Evolutionary conservation across 1,284 basidiomycete species (phyloP), one percentile per base, ranked within the genome.

Genomic region (Sporisorium graminicola): DNA sequence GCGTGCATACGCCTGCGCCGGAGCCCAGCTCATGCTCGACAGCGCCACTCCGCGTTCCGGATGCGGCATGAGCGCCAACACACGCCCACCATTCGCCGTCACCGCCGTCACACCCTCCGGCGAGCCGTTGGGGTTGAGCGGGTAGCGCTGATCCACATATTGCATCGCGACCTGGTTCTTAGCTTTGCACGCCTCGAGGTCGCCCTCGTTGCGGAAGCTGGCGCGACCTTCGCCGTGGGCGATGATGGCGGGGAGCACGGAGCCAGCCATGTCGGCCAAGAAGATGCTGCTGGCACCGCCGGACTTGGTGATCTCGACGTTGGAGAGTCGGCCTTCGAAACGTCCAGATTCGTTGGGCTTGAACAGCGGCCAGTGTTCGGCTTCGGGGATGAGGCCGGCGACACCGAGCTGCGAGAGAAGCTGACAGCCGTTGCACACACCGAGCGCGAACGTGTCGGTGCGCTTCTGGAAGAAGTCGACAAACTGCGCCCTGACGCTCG

Each of bases 401-500:
- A 65, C 65, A 46, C 92, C 91, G 60, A 99, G 89, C 80, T 94
- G 92, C 79, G 92, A 92, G 82, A 99, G 90, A 89, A 98, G 94
- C 87, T 99, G 96, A 86, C 96, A 99, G 7, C 96, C 96, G 85
- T 99, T 99, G 88, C 97, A 99, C 29, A 99, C 94, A 24, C 92
- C 97, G 24, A 99, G 89, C 0, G 93, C 90, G 85, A 98, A 99
- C 0, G 94, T 94, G 82, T 92, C 89, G 18, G 90, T 86, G 47
- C 94, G 78, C 27, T 70, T 89, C 50, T 88, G 86, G 88, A 98
- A 97, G 89, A 98, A 99, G 14, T 86, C 86, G 12, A 88, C 84
- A 86, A 99, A 98, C 84, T 95, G 92, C 33, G 86, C 87, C 31
- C 92, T 89, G 2, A 94, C 93, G 2, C 86, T 88, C 31, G 89